Evolutionary conservation across 2,329 filamentous ascomycete species (phyloP).

Genomic region (Sclerotinia spermophila): DNA sequence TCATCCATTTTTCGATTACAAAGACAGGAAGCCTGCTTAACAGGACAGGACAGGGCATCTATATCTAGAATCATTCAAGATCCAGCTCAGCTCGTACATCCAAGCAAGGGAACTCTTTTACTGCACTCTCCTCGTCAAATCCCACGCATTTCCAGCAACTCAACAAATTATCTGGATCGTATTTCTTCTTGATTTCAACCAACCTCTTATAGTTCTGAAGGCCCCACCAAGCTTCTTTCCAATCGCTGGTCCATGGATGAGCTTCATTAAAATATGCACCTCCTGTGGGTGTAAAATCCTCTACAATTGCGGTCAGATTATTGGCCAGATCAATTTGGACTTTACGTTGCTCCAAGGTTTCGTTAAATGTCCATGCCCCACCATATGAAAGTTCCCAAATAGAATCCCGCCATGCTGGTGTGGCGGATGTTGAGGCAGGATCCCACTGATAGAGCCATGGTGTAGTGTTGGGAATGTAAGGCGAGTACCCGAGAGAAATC

Average conservation of each 20-base stretch:
- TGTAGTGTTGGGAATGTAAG: constrained; percentile 23
- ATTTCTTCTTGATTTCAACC: constrained; percentile 26
- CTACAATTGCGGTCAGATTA: constrained; percentile 6
- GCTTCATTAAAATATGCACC: constrained; percentile 27
- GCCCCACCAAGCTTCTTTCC: constrained; percentile 24
- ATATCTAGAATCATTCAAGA: neutral
- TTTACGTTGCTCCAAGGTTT: constrained; percentile 12
- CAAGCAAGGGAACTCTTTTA: constrained; percentile 20
- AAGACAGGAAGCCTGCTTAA: neutral
- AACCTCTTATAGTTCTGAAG: constrained; percentile 23
- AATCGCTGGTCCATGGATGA: constrained; percentile 22
- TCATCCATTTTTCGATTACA: neutral
- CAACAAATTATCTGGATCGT: constrained; percentile 27
- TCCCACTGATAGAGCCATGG: constrained; percentile 22
- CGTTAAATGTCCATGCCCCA: constrained; percentile 18
- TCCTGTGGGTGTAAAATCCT: constrained; percentile 19
- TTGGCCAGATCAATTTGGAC: neutral
- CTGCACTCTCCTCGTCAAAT: constrained; percentile 20
- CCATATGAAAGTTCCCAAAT: constrained; percentile 22
- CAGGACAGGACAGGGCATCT: too few species aligned
- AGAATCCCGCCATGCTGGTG: constrained; percentile 21
- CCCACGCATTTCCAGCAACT: constrained; percentile 27
- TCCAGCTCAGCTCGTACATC: neutral
- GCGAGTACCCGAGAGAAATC: constrained; percentile 15
- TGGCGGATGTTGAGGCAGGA: constrained; percentile 24